These are phyloP conservation scores for Paratrypanosoma confusum DNA, from an alignment of 208 protist species.

Conservation along the genomic window DNA sequence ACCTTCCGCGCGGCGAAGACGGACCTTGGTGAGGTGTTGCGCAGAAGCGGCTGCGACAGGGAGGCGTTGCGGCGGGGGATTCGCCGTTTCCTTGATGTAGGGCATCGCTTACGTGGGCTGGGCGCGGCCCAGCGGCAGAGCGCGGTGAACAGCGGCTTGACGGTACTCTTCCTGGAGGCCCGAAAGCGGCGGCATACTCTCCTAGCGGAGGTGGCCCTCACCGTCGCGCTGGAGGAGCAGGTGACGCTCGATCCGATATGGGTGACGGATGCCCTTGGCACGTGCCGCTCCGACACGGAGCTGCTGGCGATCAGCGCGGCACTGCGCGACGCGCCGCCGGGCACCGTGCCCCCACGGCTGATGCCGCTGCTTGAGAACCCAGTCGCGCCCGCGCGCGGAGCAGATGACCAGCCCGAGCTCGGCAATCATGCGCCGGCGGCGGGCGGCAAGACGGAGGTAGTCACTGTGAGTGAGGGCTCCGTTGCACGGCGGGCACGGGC, in stretches of 20 bases:
- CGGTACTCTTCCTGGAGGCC: conserved; percentile 63
- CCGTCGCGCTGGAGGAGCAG: conserved; percentile 21
- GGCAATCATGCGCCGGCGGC: conserved; percentile 3
- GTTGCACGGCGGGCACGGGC: conserved; percentile 10
- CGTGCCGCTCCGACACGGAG: conserved; percentile 33
- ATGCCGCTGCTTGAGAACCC: background rate
- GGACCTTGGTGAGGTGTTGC: conserved; percentile 19
- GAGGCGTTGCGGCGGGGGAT: conserved; percentile 23
- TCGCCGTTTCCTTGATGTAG: conserved; percentile 20
- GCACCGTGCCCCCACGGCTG: background rate
- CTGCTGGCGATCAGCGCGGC: conserved; percentile 25
- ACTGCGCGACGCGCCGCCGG: conserved; percentile 8
- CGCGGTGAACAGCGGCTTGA: conserved; percentile 30
- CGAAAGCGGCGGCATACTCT: conserved; percentile 17
- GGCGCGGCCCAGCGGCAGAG: conserved; percentile 30
- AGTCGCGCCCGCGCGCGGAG: conserved; percentile 4
- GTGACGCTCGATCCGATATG: conserved; percentile 38
- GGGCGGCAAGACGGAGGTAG: conserved; percentile 1
- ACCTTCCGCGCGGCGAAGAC: conserved; percentile 25
- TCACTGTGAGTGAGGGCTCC: conserved; percentile 2
- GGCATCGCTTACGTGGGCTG: conserved; percentile 5
- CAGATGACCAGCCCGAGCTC: conserved; percentile 12
- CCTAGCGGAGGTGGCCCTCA: conserved; percentile 34
- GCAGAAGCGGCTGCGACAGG: conserved; percentile 1
- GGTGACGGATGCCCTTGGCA: conserved; percentile 50